Evolutionary conservation across 176 grass and related monocot species (phyloP).

Genomic region (Oropetium thomaeum): DNA sequence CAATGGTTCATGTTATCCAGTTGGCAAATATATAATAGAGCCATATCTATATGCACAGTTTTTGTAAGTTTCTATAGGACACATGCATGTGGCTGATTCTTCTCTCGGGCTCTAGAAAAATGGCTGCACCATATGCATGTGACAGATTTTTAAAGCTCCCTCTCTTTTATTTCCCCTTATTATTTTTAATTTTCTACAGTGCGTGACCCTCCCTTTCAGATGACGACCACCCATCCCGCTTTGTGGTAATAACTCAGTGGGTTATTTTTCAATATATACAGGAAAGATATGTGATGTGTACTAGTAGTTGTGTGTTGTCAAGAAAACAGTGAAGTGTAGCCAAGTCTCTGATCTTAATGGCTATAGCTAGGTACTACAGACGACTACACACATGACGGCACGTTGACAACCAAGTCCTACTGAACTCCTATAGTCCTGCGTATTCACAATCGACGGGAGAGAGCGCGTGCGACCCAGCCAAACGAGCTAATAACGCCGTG

Average conservation of each 20-base stretch:
- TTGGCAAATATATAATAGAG: neutral
- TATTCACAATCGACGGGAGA: neutral
- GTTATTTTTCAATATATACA: neutral
- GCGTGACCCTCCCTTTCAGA: too few relatives aligned
- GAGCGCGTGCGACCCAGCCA: neutral
- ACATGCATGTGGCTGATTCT: neutral
- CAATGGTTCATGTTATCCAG: neutral
- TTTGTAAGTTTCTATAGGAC: neutral
- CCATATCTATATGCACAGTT: neutral
- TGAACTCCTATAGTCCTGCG: too few relatives aligned
- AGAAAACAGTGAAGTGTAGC: neutral
- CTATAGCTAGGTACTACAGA: neutral
- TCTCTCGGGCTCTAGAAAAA: neutral
- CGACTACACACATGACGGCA: slow-evolving; percentile 5
- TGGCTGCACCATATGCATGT: neutral
- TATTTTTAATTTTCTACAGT: too few relatives aligned
- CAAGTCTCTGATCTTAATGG: neutral
- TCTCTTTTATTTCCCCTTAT: too few relatives aligned
- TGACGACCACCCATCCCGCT: neutral
- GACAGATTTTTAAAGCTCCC: neutral
- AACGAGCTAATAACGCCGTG: neutral
- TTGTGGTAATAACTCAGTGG: neutral
- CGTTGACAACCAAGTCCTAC: slow-evolving; percentile 20
- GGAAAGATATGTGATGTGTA: neutral
- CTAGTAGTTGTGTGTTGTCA: neutral